These are phyloP conservation scores for Iodosphaeria phyllophila DNA, from an alignment of 2,329 filamentous ascomycete genomes.

Conservation along the genomic window DNA sequence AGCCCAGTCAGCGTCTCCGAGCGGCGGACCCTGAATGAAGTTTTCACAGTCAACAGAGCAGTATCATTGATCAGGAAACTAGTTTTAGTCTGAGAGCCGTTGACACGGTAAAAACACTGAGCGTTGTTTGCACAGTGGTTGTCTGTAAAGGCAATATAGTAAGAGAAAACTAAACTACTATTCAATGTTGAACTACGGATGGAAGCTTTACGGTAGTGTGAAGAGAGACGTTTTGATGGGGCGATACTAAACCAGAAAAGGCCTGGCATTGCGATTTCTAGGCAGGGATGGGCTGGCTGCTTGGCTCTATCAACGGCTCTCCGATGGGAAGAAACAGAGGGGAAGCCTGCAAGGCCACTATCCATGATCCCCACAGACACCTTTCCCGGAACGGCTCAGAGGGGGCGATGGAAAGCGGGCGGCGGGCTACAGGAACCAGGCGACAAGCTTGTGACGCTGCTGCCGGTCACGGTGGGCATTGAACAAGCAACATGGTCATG, in stretches of 20 bases:
- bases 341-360: too few species aligned
- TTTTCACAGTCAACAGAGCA: too few species aligned
- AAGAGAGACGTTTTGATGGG: slow-evolving; percentile 17
- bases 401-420: neutral
- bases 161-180: slow-evolving; percentile 8
- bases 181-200: slow-evolving; percentile 14
- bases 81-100: slow-evolving; percentile 6
- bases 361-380: slow-evolving; percentile 1
- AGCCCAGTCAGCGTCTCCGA: slow-evolving; percentile 3
- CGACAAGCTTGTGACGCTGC: neutral
- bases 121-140: too few species aligned
- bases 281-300: neutral
- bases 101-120: slow-evolving; percentile 10
- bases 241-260: slow-evolving; percentile 18
- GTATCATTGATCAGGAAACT: too few species aligned
- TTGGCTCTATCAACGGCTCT: too few species aligned
- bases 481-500: neutral
- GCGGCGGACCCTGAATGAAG: too few species aligned
- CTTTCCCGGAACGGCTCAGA: neutral
- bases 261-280: slow-evolving; percentile 16
- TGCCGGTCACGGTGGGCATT: too few species aligned
- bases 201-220: slow-evolving; percentile 13
- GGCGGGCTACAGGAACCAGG: neutral
- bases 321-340: too few species aligned
- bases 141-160: too few species aligned